Conservation (phyloP, 495 filamentous ascomycete genomes). For the Neurospora pannonica region DNA sequence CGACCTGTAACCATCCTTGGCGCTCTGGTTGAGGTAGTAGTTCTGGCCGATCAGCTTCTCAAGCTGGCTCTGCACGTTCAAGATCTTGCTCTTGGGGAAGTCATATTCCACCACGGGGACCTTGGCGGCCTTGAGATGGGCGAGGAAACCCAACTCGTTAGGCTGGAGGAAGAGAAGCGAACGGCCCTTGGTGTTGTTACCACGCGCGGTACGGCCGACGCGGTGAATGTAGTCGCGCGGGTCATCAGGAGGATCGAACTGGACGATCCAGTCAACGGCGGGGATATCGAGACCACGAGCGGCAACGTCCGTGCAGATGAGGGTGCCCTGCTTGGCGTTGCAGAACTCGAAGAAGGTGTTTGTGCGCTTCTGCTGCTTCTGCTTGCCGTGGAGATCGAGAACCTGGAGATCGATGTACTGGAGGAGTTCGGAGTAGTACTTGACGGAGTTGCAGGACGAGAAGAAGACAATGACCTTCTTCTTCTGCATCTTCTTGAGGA, state of each 20-base stretch:
- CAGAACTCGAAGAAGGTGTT: slow-evolving; percentile 98
- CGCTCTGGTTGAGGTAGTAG: slow-evolving; percentile 88
- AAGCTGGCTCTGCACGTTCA: slow-evolving; percentile 89
- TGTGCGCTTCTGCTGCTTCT: slow-evolving; percentile 95
- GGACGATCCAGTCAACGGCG: slow-evolving; percentile 88
- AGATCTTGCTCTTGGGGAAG: slow-evolving; percentile 82
- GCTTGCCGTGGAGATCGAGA: slow-evolving; percentile 81
- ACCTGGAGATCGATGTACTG: slow-evolving; percentile 96
- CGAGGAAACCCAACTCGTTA: slow-evolving; percentile 83
- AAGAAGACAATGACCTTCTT: slow-evolving; percentile 99
- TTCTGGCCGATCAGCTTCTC: slow-evolving; percentile 90
- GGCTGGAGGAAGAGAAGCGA: slow-evolving; percentile 90
- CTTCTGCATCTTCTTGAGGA: slow-evolving; percentile 78
- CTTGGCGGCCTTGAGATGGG: slow-evolving; percentile 81
- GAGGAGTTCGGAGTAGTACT: slow-evolving; percentile 86
- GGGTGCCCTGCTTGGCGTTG: slow-evolving; percentile 79
- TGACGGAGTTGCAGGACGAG: slow-evolving; percentile 86
- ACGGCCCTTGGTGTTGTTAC: slow-evolving; percentile 70
- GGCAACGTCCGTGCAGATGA: slow-evolving; percentile 96
- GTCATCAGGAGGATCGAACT: slow-evolving; percentile 91
- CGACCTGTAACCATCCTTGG: slow-evolving; percentile 59
- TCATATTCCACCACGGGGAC: slow-evolving; percentile 95
- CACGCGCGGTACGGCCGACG: slow-evolving; percentile 88
- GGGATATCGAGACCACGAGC: slow-evolving; percentile 92
- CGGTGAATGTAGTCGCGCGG: slow-evolving; percentile 93